Base-by-base conservation (phyloP, 805 yeast species). In the Candida arabinofermentans region DNA sequence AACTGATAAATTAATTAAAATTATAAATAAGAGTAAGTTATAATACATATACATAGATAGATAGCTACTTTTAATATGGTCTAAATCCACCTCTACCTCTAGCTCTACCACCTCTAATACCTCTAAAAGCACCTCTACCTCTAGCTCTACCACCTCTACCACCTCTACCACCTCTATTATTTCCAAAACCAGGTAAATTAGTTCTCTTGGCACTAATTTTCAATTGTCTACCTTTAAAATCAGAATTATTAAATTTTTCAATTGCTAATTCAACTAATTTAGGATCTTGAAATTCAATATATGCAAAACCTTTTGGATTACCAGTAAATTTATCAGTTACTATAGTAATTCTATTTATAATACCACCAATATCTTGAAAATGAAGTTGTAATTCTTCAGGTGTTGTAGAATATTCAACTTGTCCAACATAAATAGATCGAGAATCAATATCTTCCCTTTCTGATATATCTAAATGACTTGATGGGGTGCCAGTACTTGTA, bases 251-350 rank as follows among this genome's bases (percentile, higher is more conserved):
- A 47, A 83, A 66, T 37, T 50, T 46, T 13, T 73, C 67, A 33
- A 86, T 69, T 1, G 95, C 95, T 46, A 74, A 70, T 16, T 75
- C 67, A 6, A 86, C 89, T 10, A 74, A 70, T n/a, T 72, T 70
- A 10, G 77, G 74, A 54, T 76, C 84, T n/a, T 80, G 74, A 57
- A 86, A 88, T 60, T 88, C 96, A 47, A 88, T 73, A 61, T 86
- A 88, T 2, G 96, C 96, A 65, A 74, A 86, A 1, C 96, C 96
- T 62, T 83, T 83, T 34, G 96, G 93, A 48, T 76, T 82, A 6
- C 95, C 95, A 0, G 93, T 80, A 52, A 67, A 63, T 61, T 81
- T 83, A 64, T 87, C 86, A 42, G 76, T 69, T 60, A 83, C 65
- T 36, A 88, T 86, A 3, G 93, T 86, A 26, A 87, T 88, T 53